These are phyloP conservation scores for Clonostachys rosea DNA, from an alignment of 2,329 filamentous ascomycete species.

Conservation along the genomic window DNA sequence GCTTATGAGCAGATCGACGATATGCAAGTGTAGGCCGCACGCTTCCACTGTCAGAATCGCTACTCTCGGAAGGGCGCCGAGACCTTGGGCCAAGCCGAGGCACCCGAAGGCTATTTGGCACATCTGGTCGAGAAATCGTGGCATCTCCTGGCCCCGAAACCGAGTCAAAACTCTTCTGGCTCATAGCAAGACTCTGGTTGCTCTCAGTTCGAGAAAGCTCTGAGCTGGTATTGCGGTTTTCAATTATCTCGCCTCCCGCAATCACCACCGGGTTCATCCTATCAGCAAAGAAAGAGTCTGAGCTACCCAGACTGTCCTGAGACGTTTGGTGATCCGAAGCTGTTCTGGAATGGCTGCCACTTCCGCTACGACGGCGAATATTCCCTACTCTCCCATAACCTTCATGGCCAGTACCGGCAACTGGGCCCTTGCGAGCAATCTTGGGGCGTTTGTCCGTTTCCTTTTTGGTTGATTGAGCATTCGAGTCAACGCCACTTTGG, in stretches of 20 bases:
- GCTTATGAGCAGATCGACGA: conserved; percentile 48
- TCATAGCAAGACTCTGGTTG: conserved; percentile 36
- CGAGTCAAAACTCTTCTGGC: conserved; percentile 36
- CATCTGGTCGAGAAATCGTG: conserved; percentile 6
- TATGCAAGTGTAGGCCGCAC: conserved; percentile 50
- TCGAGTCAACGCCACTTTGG: conserved; percentile 31
- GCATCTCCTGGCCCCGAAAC: conserved; percentile 16
- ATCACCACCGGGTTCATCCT: conserved; percentile 64
- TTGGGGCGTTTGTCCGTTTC: conserved; percentile 23
- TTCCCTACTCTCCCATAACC: conserved; percentile 67
- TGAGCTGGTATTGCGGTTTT: conserved; percentile 51
- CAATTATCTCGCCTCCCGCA: conserved; percentile 55
- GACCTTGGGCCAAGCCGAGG: conserved; percentile 3
- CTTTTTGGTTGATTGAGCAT: conserved; percentile 37
- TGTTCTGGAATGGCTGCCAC: conserved; percentile 41
- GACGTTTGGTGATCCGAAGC: conserved; percentile 37
- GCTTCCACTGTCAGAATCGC: conserved; percentile 42
- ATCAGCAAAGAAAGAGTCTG: conserved; percentile 55
- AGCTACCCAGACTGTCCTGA: conserved; percentile 43
- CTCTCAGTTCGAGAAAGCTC: conserved; percentile 45
- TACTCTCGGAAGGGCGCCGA: conserved; percentile 50
- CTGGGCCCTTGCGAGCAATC: conserved; percentile 65
- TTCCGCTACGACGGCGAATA: conserved; percentile 59
- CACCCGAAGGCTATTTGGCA: background rate
- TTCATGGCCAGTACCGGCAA: conserved; percentile 91